Conservation (phyloP, 208 protist genomes). For the Acanthamoeba triangularis region DNA sequence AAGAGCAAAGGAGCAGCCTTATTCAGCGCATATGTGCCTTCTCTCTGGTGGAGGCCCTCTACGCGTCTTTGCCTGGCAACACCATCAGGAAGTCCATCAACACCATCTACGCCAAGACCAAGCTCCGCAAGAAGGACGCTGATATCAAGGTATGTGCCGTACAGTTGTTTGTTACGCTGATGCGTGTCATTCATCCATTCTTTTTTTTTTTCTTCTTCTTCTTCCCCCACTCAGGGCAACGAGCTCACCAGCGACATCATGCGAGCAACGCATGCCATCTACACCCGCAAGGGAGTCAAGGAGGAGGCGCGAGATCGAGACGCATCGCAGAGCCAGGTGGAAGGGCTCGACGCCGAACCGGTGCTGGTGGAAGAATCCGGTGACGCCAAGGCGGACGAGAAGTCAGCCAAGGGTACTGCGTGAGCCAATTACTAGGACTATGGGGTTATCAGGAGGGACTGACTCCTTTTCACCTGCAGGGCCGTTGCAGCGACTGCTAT, state of each 20-base stretch:
- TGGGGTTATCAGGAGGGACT: not conserved
- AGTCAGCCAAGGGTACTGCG: not conserved
- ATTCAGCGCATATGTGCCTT: constrained; percentile 90
- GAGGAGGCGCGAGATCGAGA: constrained; percentile 28
- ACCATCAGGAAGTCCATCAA: constrained; percentile 89
- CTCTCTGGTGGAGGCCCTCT: constrained; percentile 92
- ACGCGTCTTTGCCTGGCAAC: constrained; percentile 79
- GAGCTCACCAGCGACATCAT: constrained; percentile 93
- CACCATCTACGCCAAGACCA: constrained; percentile 82
- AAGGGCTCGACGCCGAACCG: constrained; percentile 13
- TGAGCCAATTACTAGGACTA: not conserved
- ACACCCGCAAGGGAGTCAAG: constrained; percentile 50
- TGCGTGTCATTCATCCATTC: not conserved
- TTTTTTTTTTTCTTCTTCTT: constrained; percentile 45
- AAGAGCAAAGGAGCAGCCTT: constrained; percentile 74
- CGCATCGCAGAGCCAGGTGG: not conserved
- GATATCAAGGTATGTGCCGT: not conserved
- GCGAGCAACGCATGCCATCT: constrained; percentile 85
- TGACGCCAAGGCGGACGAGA: not conserved
- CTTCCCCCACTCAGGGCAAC: constrained; percentile 86
- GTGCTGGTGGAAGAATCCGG: constrained; percentile 8
- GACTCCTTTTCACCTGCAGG: not conserved
- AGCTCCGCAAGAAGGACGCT: constrained; percentile 2
- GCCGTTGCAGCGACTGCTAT: constrained; percentile 8
- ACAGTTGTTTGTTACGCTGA: not conserved